Percentiles rank a stretch among this genome's conserved stretches.
Evolutionary conservation across 805 yeast genomes (phyloP).

Genomic region (Kodamaea laetipori): DNA sequence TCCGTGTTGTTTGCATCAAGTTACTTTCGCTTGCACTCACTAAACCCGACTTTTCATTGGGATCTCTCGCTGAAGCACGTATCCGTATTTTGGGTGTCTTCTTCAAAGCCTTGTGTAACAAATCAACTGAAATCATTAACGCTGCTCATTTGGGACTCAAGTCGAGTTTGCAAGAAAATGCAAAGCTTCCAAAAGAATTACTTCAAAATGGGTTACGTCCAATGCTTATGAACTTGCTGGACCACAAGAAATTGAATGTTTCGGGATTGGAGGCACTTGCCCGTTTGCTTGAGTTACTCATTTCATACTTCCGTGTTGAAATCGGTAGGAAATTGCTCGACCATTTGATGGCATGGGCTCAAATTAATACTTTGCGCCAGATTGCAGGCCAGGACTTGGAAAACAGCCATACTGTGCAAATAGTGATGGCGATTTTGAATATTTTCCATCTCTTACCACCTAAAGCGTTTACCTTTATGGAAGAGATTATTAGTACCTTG

Average conservation of each 20-base stretch:
- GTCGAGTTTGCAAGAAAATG: constrained; percentile 78
- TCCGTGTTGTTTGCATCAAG: constrained; percentile 87
- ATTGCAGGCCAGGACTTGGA: constrained; percentile 79
- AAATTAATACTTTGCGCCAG: constrained; percentile 71
- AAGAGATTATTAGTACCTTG: constrained; percentile 76
- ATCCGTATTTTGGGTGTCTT: constrained; percentile 88
- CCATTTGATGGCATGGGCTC: constrained; percentile 95
- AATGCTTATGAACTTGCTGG: constrained; percentile 91
- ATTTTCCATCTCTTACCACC: constrained; percentile 91
- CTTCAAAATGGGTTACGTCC: constrained; percentile 96
- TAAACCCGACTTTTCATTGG: constrained; percentile 77
- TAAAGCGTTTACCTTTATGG: constrained; percentile 88
- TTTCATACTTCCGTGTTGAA: constrained; percentile 94
- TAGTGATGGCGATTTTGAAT: constrained; percentile 85
- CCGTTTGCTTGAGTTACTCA: constrained; percentile 77
- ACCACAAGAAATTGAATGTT: constrained; percentile 86
- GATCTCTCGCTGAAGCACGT: constrained; percentile 75
- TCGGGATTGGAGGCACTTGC: constrained; percentile 91
- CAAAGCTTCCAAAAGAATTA: constrained; percentile 88
- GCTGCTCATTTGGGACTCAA: constrained; percentile 91
- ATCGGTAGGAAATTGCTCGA: constrained; percentile 91
- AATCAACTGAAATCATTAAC: constrained; percentile 82
- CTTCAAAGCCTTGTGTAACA: constrained; percentile 87
- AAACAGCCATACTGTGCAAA: constrained; percentile 78
- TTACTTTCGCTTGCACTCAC: constrained; percentile 80